Evolutionary conservation across 2,329 filamentous ascomycete species (phyloP), one percentile per base, ranked within the genome.

Genomic region (Neocucurbitaria cava): DNA sequence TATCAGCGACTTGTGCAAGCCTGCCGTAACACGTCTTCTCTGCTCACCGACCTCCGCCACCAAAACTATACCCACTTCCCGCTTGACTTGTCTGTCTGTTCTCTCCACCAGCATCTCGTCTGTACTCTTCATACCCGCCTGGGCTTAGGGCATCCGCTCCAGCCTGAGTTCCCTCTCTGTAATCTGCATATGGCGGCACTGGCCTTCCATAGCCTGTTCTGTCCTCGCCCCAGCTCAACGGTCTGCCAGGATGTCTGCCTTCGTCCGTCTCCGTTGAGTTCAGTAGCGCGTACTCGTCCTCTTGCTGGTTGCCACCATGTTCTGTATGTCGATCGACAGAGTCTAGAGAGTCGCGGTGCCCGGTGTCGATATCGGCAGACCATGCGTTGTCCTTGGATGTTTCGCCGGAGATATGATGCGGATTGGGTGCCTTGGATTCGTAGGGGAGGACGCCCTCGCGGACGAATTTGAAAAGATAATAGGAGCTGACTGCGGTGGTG

Each of bases 381-480:
- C 79, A 79, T 15, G 76, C 72, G 55, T 72, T 70, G 70, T 78
- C 81, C 47, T 75, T 74, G 43, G 58, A 46, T 7, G 61, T 65
- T 45, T 74, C 71, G 56, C 72, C 72, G 41, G 56, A 55, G 11
- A 57, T 48, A 56, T 81, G 79, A 65, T 83, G 69, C 0, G 70
- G 81, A 38, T 81, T 80, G 3, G 76, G 74, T 40, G 79, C 77
- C 7, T 75, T 55, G 18, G 70, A 69, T 54, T 71, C 68, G 61
- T 76, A 76, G 43, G 84, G 84, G 51, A 85, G 77, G 43, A 80
- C 79, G 54, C 85, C 85, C 42, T 83, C 84, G 59, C 81, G 80
- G 58, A 83, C 81, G 76, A 83, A 86, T 64, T 85, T 79, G 69
- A 80, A 75, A 52, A 85, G 77, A 57, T 82, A 83, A 66, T 82